Base-by-base conservation (phyloP, 176 grass and related monocot genomes). In the Ensete ventricosum region DNA sequence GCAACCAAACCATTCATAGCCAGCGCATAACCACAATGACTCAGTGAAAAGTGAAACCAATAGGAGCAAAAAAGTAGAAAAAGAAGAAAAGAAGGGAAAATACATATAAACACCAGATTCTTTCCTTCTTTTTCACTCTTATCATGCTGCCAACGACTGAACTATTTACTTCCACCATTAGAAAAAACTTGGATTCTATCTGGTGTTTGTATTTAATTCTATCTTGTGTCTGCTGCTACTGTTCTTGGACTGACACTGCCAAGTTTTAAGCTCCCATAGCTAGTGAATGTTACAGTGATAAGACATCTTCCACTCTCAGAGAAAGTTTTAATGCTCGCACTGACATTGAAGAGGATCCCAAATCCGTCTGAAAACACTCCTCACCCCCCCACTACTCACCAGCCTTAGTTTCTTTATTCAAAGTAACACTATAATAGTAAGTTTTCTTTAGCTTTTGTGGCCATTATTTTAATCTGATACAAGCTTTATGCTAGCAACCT, bases 401-500 rank as follows among this genome's bases (percentile, higher is more conserved):
- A 14, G n/a, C 43, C 12, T 19, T 11, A 1, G 21, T 64, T 63
- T 77, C 75, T 77, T 64, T 77, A 64, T 52, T 66, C 75, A 64
- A 77, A 64, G 49, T 22, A 55, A 23, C 20, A 57, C 27, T 17
- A 70, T 16, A 77, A 65, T 66, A 64, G 34, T 20, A 51, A 20
- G 60, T 22, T 65, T 53, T 64, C 49, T 66, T 65, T 64, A 77
- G 58, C 75, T 53, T 76, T 43, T 43, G 34, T 43, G 5, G 34
- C 4, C 13, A 3, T 53, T 77, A 62, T 77, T 77, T 66, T 64
- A 77, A 48, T 43, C 54, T 53, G 73, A 55, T 49, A 59, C 75
- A 77, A 77, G 75, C 75, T 48, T 75, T 55, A n/a, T 54, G 71
- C 71, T 55, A 73, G 52, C 71, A 75, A n/a, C 24, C 73, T 77